phyloP scores from a whole-genome alignment of 331 rosid species.

The Phaseolus coccineus region DNA sequence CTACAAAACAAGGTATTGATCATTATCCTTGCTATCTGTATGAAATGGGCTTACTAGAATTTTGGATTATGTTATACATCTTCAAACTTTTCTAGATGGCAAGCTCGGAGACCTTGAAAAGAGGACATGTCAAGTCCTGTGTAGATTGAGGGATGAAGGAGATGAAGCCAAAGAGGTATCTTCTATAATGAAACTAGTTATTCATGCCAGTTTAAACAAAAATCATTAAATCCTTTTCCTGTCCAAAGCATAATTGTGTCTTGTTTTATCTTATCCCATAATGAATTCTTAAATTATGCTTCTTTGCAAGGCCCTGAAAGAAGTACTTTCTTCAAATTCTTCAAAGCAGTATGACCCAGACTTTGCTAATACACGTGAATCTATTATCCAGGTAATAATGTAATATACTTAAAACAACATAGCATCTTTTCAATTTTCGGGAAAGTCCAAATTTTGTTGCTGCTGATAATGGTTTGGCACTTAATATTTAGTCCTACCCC shows the following conservation, averaged over 20 bases:
- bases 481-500: not conserved
- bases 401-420: constrained; percentile 37
- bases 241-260: constrained; percentile 2
- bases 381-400: constrained; percentile 74
- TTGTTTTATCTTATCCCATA: constrained; percentile 33
- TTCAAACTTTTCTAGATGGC: constrained; percentile 56
- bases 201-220: constrained; percentile 23
- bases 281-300: constrained; percentile 29
- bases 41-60: constrained; percentile 22
- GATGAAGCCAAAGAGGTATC: constrained; percentile 81
- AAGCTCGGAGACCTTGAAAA: constrained; percentile 80
- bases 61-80: constrained; percentile 14
- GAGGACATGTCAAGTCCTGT: constrained; percentile 76
- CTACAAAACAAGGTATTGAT: constrained; percentile 66
- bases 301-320: constrained; percentile 69
- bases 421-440: constrained; percentile 21
- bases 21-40: constrained; percentile 27
- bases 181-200: constrained; percentile 33
- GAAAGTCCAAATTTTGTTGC: constrained; percentile 24
- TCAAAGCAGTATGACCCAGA: constrained; percentile 66
- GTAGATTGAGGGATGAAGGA: constrained; percentile 79
- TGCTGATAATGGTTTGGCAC: not conserved
- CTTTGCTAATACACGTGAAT: constrained; percentile 77
- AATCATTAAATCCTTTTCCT: not conserved
- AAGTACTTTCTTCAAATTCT: constrained; percentile 69